A percentile compares a stretch with the other conserved stretches of the same genome.
Conservation (phyloP, 2,329 filamentous ascomycete species). For the Fusarium sp. region DNA sequence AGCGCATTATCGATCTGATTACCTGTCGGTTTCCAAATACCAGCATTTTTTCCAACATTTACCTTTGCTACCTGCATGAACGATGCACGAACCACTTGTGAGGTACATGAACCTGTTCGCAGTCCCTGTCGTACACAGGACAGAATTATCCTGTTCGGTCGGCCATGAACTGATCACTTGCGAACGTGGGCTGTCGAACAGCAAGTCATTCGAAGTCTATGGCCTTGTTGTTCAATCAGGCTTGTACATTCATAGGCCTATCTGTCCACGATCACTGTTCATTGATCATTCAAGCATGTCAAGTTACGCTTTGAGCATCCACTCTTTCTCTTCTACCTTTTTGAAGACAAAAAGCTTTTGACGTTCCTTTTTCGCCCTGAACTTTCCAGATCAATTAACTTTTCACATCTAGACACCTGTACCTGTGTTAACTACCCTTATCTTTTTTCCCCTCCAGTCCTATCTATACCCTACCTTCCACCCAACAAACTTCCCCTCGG, state of each 20-base stretch:
- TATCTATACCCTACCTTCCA: background rate
- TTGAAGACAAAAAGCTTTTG: conserved; percentile 8
- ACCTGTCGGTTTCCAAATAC: conserved; percentile 35
- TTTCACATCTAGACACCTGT: background rate
- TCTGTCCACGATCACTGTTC: conserved; percentile 1
- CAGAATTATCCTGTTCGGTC: background rate
- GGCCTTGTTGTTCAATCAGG: conserved; percentile 2
- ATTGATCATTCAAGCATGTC: background rate
- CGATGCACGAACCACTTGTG: background rate
- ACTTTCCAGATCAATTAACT: background rate
- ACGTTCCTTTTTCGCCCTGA: background rate
- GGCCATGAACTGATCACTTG: background rate
- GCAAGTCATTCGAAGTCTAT: conserved; percentile 10
- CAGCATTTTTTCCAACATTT: conserved; percentile 3
- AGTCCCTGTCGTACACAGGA: background rate
- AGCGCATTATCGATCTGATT: conserved; percentile 37
- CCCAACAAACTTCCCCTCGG: background rate
- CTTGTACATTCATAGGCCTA: background rate
- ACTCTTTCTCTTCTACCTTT: background rate
- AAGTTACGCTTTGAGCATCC: background rate
- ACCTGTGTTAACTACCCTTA: background rate
- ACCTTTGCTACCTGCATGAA: background rate
- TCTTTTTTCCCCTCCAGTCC: background rate
- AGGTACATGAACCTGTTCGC: conserved; percentile 4
- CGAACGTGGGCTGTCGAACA: background rate